A percentile compares a stretch with the other conserved stretches of the same genome.
Conservation (phyloP, 306 rosid species). For the Prunus mira region DNA sequence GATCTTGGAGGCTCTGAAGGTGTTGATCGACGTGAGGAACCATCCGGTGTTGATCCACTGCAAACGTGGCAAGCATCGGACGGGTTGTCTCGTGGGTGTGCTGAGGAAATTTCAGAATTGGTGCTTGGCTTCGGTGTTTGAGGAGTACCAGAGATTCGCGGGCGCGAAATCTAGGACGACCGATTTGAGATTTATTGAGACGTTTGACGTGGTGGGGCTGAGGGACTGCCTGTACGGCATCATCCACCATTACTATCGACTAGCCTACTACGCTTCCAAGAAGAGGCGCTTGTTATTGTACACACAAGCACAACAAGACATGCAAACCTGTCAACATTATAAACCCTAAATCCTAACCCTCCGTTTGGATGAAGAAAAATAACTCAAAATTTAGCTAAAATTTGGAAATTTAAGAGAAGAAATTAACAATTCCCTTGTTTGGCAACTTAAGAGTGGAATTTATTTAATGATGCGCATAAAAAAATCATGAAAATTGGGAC, state of each 20-base stretch:
- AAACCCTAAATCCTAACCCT: neutral
- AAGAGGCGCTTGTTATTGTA: slow-evolving; percentile 34
- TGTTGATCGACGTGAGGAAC: slow-evolving; percentile 47
- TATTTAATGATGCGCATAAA: too few species aligned
- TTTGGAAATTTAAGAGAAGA: too few species aligned
- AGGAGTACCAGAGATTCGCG: slow-evolving; percentile 62
- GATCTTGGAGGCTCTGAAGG: slow-evolving; percentile 61
- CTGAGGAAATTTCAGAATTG: slow-evolving; percentile 82
- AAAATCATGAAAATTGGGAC: accelerated
- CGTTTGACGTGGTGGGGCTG: slow-evolving; percentile 45
- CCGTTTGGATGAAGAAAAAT: too few species aligned
- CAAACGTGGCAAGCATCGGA: slow-evolving; percentile 77
- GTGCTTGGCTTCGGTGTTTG: slow-evolving; percentile 71
- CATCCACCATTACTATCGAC: neutral
- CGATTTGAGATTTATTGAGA: slow-evolving; percentile 67
- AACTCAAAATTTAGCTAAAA: too few species aligned
- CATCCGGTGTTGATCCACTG: slow-evolving; percentile 58
- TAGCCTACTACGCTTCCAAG: slow-evolving; percentile 29
- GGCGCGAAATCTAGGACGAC: slow-evolving; percentile 60
- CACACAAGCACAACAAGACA: neutral
- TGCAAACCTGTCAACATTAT: neutral
- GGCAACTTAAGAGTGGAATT: accelerated
- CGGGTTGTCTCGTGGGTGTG: slow-evolving; percentile 82
- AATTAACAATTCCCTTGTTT: too few species aligned
- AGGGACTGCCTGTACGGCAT: slow-evolving; percentile 80